These are phyloP conservation scores for Leccinum arenicola DNA, from an alignment of 768 basidiomycete species.

Conservation along the genomic window DNA sequence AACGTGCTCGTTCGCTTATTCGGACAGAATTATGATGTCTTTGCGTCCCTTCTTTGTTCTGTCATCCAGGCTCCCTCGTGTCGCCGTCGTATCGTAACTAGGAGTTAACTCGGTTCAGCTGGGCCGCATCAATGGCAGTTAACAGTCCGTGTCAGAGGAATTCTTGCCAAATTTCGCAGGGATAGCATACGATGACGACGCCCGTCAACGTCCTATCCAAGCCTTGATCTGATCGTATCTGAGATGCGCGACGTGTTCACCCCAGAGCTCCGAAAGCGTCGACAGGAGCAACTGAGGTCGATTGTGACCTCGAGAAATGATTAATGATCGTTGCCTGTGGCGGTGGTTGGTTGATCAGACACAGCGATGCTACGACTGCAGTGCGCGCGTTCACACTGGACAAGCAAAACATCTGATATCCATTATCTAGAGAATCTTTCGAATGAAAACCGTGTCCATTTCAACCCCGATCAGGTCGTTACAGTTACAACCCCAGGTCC, in stretches of 20 bases:
- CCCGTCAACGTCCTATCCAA: background rate
- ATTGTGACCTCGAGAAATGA: slow-evolving; percentile 1
- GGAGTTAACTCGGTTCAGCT: background rate
- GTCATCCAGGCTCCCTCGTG: background rate
- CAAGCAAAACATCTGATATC: background rate
- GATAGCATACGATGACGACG: background rate
- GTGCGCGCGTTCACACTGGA: background rate
- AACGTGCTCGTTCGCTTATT: background rate
- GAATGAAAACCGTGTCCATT: background rate
- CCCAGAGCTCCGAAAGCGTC: background rate
- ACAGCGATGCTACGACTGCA: background rate
- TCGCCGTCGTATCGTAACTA: background rate
- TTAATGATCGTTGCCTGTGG: slow-evolving; percentile 18
- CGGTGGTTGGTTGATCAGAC: slow-evolving; percentile 2
- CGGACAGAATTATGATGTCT: background rate
- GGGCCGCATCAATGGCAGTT: background rate
- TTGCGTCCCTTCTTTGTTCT: background rate
- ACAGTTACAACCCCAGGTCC: background rate
- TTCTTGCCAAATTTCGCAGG: background rate
- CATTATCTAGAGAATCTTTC: background rate
- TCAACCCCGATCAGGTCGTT: slow-evolving; percentile 8
- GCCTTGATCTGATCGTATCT: background rate
- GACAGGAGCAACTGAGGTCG: slow-evolving; percentile 7
- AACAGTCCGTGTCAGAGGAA: background rate
- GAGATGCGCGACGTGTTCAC: background rate